These are phyloP conservation scores for Flaveria floridana DNA, from an alignment of 140 eudicot genomes.

Conservation along the genomic window DNA sequence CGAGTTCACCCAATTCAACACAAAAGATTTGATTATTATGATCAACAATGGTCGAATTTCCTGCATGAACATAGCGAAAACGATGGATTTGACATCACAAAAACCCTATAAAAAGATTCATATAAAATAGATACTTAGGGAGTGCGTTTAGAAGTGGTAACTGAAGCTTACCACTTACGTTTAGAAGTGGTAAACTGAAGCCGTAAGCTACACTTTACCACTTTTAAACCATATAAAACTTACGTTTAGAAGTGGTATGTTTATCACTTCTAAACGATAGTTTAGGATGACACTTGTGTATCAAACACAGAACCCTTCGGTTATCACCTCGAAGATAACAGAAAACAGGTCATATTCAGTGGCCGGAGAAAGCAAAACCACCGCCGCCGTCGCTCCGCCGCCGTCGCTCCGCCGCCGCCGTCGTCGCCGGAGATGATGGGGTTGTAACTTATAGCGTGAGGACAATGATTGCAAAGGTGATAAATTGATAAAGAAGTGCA, in stretches of 20 bases:
- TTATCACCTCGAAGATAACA: neutral
- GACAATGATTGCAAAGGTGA: conserved; percentile 48
- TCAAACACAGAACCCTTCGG: no score
- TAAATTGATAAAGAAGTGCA: conserved; percentile 27
- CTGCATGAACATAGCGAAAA: conserved; percentile 31
- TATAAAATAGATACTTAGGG: no score
- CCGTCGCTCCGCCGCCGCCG: neutral
- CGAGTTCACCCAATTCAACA: neutral
- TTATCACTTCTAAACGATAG: no score
- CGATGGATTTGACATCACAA: neutral
- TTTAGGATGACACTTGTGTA: no score
- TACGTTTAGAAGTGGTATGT: no score
- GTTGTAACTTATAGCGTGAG: neutral
- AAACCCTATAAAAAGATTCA: neutral
- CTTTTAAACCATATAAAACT: no score
- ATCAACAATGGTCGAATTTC: conserved; percentile 18
- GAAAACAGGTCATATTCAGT: neutral
- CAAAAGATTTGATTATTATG: neutral
- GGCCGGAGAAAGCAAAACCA: neutral
- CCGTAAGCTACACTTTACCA: no score
- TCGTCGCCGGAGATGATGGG: neutral
- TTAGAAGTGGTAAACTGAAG: no score
- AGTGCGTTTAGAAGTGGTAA: no score
- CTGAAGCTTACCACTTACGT: no score
- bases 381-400: no score